These are phyloP conservation scores for Amanita polypyramis DNA, from an alignment of 768 basidiomycete genomes.

Conservation along the genomic window DNA sequence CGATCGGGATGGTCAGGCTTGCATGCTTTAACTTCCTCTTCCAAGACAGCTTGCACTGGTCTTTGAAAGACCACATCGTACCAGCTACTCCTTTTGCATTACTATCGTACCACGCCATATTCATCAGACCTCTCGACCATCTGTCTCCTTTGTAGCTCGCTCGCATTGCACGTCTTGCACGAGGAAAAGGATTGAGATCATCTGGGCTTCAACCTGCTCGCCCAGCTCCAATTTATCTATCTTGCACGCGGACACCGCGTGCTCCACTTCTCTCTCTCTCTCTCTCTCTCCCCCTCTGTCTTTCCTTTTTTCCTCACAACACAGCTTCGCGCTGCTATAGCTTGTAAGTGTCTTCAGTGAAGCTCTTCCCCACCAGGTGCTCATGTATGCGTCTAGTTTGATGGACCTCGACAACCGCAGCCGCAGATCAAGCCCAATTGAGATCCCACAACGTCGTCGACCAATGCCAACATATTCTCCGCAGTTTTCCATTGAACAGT, in stretches of 20 bases:
- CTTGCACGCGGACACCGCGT: neutral
- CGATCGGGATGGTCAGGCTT: conserved; percentile 1
- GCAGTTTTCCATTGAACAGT: conserved; percentile 19
- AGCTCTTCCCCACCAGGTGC: conserved; percentile 4
- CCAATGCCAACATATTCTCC: conserved; percentile 18
- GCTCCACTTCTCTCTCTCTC: neutral
- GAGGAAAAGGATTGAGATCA: neutral
- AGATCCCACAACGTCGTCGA: conserved; percentile 29
- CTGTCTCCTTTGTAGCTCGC: too few species aligned
- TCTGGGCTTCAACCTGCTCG: neutral
- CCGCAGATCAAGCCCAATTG: conserved; percentile 30
- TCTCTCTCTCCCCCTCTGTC: neutral
- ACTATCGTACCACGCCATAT: neutral
- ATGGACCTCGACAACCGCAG: conserved; percentile 12
- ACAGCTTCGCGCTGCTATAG: neutral
- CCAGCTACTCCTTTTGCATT: neutral
- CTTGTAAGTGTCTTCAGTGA: conserved; percentile 4
- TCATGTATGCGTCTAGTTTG: conserved; percentile 5
- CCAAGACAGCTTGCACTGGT: neutral
- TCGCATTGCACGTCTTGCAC: neutral
- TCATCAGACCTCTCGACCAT: neutral
- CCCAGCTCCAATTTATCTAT: neutral
- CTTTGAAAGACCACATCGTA: conserved; percentile 6
- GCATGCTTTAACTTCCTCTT: neutral
- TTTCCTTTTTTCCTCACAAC: neutral